Evolutionary conservation across 2,329 filamentous ascomycete genomes (phyloP).

Genomic region (Rutstroemia sp.): DNA sequence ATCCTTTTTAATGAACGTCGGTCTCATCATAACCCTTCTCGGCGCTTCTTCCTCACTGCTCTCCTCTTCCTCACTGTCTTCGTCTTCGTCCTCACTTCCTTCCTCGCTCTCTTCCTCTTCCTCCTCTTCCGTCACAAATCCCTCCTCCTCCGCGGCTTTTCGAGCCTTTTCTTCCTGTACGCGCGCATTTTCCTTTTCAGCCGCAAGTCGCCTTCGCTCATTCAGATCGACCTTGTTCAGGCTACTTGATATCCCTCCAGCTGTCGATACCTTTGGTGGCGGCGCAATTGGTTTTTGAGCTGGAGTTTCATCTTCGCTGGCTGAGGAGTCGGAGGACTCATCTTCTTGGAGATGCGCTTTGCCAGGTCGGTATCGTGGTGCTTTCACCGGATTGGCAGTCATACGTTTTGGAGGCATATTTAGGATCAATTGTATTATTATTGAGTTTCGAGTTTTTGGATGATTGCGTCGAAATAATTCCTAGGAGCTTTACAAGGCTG

Average conservation of each 20-base stretch:
- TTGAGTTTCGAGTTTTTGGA: no score
- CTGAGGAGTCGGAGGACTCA: slow-evolving; percentile 46
- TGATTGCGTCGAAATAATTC: not conserved
- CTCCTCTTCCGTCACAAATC: slow-evolving; percentile 48
- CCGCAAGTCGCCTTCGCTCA: slow-evolving; percentile 38
- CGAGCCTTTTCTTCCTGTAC: slow-evolving; percentile 37
- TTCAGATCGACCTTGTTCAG: slow-evolving; percentile 46
- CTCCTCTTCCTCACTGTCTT: slow-evolving; percentile 27
- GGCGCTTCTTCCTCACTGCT: slow-evolving; percentile 52
- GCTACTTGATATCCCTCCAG: slow-evolving; percentile 48
- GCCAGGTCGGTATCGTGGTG: slow-evolving; percentile 77
- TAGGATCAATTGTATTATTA: slow-evolving; percentile 7
- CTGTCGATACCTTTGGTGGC: slow-evolving; percentile 49
- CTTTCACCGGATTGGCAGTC: slow-evolving; percentile 82
- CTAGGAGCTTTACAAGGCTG: slow-evolving; percentile 17
- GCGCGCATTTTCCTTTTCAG: slow-evolving; percentile 40
- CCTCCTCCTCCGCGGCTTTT: slow-evolving; percentile 45
- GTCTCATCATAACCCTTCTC: slow-evolving; percentile 50
- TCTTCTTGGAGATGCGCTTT: slow-evolving; percentile 53
- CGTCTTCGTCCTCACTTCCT: slow-evolving; percentile 29
- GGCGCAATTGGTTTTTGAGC: slow-evolving; percentile 37
- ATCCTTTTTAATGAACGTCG: slow-evolving; percentile 56
- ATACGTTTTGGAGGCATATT: slow-evolving; percentile 70
- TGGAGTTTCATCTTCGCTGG: slow-evolving; percentile 37
- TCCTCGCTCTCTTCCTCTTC: slow-evolving; percentile 30